Base-by-base conservation (phyloP, 179 eudicot genomes). In the Drosera spatulata region DNA sequence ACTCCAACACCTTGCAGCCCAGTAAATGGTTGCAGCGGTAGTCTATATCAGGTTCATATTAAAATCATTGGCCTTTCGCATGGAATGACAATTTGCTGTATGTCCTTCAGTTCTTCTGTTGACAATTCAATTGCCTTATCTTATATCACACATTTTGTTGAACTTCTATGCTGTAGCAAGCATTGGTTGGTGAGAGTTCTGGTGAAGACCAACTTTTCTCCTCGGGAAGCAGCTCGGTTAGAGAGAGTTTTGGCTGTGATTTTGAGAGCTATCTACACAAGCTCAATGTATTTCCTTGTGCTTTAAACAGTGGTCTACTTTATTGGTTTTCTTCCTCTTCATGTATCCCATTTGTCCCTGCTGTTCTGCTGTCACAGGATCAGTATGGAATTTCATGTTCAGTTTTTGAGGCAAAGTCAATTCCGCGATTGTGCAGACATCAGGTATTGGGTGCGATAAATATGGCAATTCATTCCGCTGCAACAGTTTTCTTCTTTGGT, bases 151-250 rank as follows among this genome's bases (percentile, higher is more conserved):
- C 9, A 40, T 58, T 13, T 41, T 40, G 41, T 13, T 22, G 2
- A 41, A 41, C n/a, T 44, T 62, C 53, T 47, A 11, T 50, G 9
- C 67, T 80, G 65, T 86, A 91, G 98, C 80, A 82, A 89, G 96
- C 98, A 56, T 77, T 91, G 82, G 89, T 91, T 60, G 96, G 98
- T 61, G 98, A 88, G 78, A 91, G 76, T 70, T 71, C 87, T 14
- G 93, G 86, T 41, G 98, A 89, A 69, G 96, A 91, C 63, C 95
- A 84, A 66, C 95, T 91, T 69, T 91, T 91, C 73, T 82, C 86
- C 67, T 79, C 87, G 54, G 93, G 76, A 78, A 75, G 70, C 64
- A 73, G 49, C 64, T 63, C 60, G 41, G 49, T 67, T 39, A 84
- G 74, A 72, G 75, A 77, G 61, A 77, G 82, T 52, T 50, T 73